Percentiles rank a stretch among this genome's conserved stretches.
Conservation (phyloP, 2,329 filamentous ascomycete genomes). For the Ilyonectria mors-panacis region DNA sequence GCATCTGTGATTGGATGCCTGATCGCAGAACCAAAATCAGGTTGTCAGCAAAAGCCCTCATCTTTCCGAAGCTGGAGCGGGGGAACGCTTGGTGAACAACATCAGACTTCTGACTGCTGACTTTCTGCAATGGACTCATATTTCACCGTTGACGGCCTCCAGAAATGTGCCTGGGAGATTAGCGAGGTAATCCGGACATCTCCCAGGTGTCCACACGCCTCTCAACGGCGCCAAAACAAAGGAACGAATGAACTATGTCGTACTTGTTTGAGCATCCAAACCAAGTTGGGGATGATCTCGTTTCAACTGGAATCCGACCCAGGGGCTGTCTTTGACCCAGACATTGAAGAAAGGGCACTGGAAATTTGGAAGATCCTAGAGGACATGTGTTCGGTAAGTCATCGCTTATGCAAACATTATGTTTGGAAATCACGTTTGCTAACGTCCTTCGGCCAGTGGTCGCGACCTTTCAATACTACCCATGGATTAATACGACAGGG, state of each 20-base stretch:
- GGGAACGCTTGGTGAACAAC: not conserved
- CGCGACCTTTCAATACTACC: not conserved
- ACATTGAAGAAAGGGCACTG: not conserved
- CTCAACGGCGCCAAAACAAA: not conserved
- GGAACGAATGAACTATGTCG: not conserved
- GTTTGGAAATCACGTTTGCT: not conserved
- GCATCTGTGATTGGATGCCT: not conserved
- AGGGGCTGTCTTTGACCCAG: not conserved
- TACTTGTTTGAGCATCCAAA: slow-evolving; percentile 14
- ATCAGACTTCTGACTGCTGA: not conserved
- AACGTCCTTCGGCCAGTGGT: slow-evolving; percentile 1
- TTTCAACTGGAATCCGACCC: slow-evolving; percentile 5
- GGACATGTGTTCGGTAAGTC: slow-evolving; percentile 16
- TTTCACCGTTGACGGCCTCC: slow-evolving; percentile 1
- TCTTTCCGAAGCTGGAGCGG: not conserved
- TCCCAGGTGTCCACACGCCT: slow-evolving; percentile 6
- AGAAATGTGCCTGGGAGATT: slow-evolving; percentile 15
- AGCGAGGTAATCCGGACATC: slow-evolving; percentile 14
- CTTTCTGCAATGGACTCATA: not conserved
- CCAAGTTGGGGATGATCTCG: slow-evolving; percentile 11
- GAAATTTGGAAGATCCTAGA: slow-evolving; percentile 5
- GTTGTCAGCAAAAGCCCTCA: not conserved
- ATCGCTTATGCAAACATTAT: not conserved
- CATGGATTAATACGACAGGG: not conserved
- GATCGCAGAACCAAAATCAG: not conserved